phyloP scores from a whole-genome alignment of 306 rosid species.

The Phaseolus lunatus region DNA sequence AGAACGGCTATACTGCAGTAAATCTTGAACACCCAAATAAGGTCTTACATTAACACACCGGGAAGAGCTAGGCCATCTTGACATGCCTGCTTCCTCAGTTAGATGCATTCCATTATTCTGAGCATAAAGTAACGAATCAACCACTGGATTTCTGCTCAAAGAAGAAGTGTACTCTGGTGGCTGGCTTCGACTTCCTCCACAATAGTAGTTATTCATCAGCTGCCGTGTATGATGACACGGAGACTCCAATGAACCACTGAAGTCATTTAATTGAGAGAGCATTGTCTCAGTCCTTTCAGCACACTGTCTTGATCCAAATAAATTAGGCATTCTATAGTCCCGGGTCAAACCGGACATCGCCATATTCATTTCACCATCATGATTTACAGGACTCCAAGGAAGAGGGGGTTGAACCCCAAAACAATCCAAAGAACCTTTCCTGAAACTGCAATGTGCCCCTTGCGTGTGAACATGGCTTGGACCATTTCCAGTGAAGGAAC shows the following conservation, averaged over 20 bases:
- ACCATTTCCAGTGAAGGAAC: conserved; percentile 41
- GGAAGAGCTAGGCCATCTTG: conserved; percentile 41
- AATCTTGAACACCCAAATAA: conserved; percentile 43
- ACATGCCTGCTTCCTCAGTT: conserved; percentile 38
- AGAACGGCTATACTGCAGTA: conserved; percentile 32
- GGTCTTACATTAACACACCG: conserved; percentile 43
- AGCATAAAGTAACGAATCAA: conserved; percentile 42
- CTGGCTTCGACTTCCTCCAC: conserved; percentile 41
- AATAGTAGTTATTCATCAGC: conserved; percentile 41
- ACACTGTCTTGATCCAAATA: conserved; percentile 42
- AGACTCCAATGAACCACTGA: conserved; percentile 44
- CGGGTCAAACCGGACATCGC: conserved; percentile 38
- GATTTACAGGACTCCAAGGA: conserved; percentile 32
- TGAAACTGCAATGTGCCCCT: conserved; percentile 31
- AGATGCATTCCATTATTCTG: conserved; percentile 44
- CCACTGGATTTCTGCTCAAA: conserved; percentile 47
- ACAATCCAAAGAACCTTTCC: conserved; percentile 41
- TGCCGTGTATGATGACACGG: conserved; percentile 46
- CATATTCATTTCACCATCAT: conserved; percentile 36
- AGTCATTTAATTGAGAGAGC: conserved; percentile 45
- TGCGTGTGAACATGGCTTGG: conserved; percentile 28
- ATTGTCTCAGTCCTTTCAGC: background rate
- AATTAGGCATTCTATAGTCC: conserved; percentile 37
- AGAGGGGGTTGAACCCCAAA: conserved; percentile 45
- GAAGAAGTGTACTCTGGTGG: conserved; percentile 36